phyloP scores from a whole-genome alignment of 2,329 filamentous ascomycete genomes.

The Aspergillus sp. region DNA sequence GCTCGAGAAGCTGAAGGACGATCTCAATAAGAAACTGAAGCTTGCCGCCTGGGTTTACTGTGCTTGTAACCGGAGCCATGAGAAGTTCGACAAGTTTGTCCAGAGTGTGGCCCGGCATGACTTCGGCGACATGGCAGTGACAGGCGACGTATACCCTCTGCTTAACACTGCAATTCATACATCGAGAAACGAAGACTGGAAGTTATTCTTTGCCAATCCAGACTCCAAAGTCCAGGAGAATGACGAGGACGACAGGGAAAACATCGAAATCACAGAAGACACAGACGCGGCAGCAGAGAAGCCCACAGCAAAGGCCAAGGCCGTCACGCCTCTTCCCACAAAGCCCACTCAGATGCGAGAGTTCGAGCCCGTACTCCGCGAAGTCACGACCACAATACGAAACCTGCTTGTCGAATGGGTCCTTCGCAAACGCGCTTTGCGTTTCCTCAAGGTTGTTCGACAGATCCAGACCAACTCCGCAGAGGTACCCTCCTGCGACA shows the following conservation, averaged over 20 bases:
- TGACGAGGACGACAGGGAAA: background rate
- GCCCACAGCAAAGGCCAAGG: background rate
- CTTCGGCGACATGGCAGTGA: conserved; percentile 31
- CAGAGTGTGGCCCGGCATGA: conserved; percentile 26
- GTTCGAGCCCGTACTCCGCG: conserved; percentile 19
- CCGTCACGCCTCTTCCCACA: background rate
- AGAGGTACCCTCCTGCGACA: conserved; percentile 27
- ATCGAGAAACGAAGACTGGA: conserved; percentile 29
- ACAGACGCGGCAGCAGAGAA: background rate
- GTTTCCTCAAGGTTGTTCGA: conserved; percentile 25
- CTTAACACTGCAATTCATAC: conserved; percentile 19
- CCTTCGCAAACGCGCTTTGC: conserved; percentile 21
- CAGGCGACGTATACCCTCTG: conserved; percentile 19
- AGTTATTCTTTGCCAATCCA: conserved; percentile 24
- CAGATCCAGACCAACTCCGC: conserved; percentile 16
- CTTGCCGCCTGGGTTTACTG: conserved; percentile 32
- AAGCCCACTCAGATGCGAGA: conserved; percentile 17
- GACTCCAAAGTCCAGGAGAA: background rate
- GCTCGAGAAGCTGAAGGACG: conserved; percentile 21
- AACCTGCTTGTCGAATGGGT: conserved; percentile 24
- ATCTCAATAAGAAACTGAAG: conserved; percentile 26
- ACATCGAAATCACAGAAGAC: background rate
- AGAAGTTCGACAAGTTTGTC: conserved; percentile 30
- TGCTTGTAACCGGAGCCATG: conserved; percentile 20
- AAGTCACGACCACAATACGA: conserved; percentile 20